Percentiles rank a stretch among this genome's conserved stretches.
Conservation (phyloP, 2,329 filamentous ascomycete genomes). For the Gremmenia infestans region DNA sequence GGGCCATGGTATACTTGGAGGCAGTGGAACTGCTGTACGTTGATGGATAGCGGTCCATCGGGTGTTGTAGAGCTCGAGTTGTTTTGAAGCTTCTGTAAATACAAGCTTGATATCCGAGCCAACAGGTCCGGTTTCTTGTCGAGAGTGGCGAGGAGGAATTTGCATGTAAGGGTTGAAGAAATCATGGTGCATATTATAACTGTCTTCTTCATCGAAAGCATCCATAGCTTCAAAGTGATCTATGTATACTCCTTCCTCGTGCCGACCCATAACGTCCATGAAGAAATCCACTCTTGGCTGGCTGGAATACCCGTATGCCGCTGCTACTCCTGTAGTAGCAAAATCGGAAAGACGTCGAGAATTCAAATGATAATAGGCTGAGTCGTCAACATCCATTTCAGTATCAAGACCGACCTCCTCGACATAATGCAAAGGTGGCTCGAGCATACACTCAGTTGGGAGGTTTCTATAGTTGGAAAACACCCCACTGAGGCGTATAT, state of each 20-base stretch:
- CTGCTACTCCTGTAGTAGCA: not conserved
- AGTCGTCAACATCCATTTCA: not conserved
- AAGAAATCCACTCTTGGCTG: not conserved
- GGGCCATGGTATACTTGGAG: not conserved
- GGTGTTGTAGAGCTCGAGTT: slow-evolving; percentile 8
- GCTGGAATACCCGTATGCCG: not conserved
- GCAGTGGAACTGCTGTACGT: not conserved
- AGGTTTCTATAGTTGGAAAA: not conserved
- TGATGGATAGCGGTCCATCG: not conserved
- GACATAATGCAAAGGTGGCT: not conserved
- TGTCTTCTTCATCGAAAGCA: not conserved
- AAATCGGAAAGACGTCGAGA: too few relatives aligned
- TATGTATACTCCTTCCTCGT: not conserved
- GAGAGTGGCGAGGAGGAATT: not conserved
- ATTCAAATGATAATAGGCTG: too few relatives aligned
- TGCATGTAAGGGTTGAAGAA: not conserved
- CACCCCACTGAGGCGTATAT: not conserved
- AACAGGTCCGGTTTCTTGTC: not conserved
- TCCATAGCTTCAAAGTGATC: not conserved
- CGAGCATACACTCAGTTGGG: not conserved
- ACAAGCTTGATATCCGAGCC: not conserved
- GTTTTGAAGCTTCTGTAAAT: slow-evolving; percentile 3
- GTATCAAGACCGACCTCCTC: not conserved
- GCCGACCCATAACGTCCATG: not conserved
- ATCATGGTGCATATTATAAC: not conserved